Percentiles rank a stretch among this genome's conserved stretches.
Evolutionary conservation across 805 yeast species (phyloP).

Genomic region (Saccharomycopsis guyanensis): DNA sequence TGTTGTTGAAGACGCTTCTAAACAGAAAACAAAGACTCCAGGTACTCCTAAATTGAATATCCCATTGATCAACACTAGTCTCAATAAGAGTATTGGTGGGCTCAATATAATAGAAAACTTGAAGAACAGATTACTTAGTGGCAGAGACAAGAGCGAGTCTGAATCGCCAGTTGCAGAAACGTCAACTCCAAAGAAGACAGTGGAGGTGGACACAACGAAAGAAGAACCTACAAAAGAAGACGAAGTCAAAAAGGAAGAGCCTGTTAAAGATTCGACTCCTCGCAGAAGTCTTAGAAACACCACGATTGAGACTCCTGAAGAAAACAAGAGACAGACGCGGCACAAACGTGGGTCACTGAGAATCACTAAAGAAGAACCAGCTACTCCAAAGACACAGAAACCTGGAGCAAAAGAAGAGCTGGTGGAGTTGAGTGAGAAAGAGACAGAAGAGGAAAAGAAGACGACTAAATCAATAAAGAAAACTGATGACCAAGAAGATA

Average conservation of each 20-base stretch:
- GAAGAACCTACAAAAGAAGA: neutral
- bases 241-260: constrained; percentile 4
- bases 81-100: constrained; percentile 4
- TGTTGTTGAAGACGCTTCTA: neutral
- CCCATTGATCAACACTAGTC: constrained; percentile 16
- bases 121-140: constrained; percentile 3
- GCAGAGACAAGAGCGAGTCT: neutral
- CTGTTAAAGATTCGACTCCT: neutral
- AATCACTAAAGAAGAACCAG: neutral
- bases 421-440: constrained; percentile 15
- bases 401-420: constrained; percentile 13
- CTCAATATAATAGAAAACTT: constrained; percentile 5
- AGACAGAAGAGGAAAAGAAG: constrained; percentile 13
- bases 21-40: neutral
- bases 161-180: neutral
- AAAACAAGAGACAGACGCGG: neutral
- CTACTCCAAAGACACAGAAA: constrained; percentile 8
- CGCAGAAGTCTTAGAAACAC: neutral
- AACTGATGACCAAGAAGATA: neutral
- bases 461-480: neutral
- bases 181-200: neutral
- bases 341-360: neutral
- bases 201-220: constrained; percentile 1
- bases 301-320: neutral
- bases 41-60: constrained; percentile 14